Evolutionary conservation across 2,329 filamentous ascomycete genomes (phyloP).

Genomic region (Talaromyces piceae): DNA sequence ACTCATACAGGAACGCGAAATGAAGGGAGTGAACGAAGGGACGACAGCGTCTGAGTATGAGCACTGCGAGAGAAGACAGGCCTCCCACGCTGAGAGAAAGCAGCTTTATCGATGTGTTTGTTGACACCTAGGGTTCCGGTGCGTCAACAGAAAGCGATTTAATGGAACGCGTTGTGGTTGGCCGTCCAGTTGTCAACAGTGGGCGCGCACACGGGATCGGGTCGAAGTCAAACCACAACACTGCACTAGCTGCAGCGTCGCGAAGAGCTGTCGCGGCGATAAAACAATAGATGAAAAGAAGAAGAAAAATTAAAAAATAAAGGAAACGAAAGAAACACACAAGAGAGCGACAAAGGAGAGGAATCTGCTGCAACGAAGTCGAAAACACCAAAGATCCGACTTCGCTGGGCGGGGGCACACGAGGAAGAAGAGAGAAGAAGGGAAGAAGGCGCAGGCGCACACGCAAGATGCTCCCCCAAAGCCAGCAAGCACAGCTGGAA

Average conservation of each 20-base stretch:
- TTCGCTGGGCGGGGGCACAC: constrained; percentile 29
- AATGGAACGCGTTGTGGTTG: constrained; percentile 10
- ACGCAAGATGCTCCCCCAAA: not conserved
- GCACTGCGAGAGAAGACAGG: not conserved
- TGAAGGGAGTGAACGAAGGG: not conserved
- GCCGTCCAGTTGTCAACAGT: not conserved
- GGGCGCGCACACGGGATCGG: constrained; percentile 8
- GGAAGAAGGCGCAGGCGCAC: constrained; percentile 15
- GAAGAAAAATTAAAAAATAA: not conserved
- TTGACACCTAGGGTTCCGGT: not conserved
- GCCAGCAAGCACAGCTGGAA: not conserved
- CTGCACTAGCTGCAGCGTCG: not conserved
- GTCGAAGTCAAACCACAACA: constrained; percentile 7
- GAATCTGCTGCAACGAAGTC: constrained; percentile 9
- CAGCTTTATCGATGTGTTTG: not conserved
- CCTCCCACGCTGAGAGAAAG: not conserved
- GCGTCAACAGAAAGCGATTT: constrained; percentile 1
- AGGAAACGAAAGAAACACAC: not conserved
- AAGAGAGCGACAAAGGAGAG: constrained; percentile 12
- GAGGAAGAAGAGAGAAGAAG: constrained; percentile 20
- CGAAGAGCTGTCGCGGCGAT: not conserved
- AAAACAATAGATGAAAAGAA: not conserved
- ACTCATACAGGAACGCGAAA: not conserved
- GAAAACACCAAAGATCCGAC: constrained; percentile 11
- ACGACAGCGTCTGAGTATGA: not conserved